phyloP scores from a whole-genome alignment of 345 rosid genomes.

The Acer saccharum region DNA sequence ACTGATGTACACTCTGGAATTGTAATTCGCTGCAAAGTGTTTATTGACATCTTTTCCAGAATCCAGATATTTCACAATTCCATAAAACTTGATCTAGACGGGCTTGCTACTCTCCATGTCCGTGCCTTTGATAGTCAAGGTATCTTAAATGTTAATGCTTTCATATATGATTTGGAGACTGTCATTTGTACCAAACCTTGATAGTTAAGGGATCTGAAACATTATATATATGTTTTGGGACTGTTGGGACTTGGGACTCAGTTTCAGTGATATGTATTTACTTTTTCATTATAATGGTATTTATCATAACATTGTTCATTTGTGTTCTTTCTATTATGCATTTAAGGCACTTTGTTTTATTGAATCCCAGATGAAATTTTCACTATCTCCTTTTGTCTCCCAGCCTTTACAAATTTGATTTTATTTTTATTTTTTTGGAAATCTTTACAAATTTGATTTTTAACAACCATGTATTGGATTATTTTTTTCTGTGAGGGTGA shows the following conservation, averaged over 20 bases:
- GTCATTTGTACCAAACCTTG: constrained; percentile 68
- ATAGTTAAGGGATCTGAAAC: constrained; percentile 57
- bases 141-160: constrained; percentile 23
- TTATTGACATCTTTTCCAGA: constrained; percentile 84
- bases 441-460: background rate
- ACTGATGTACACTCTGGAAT: constrained; percentile 73
- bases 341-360: background rate
- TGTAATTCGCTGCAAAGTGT: constrained; percentile 96
- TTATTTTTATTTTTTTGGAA: background rate
- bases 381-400: background rate
- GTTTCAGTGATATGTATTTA: background rate
- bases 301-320: background rate
- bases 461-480: background rate
- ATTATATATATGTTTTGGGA: background rate
- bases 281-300: background rate
- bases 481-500: background rate
- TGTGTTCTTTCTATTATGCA: background rate
- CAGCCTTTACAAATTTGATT: constrained; percentile 1
- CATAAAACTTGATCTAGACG: constrained; percentile 89
- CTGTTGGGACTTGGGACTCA: constrained; percentile 6
- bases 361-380: background rate
- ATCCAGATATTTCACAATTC: constrained; percentile 94
- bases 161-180: background rate
- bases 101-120: constrained; percentile 86
- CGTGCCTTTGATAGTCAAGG: constrained; percentile 94